phyloP scores from a whole-genome alignment of 352 stramenopile species.

The Phytophthora quininea region DNA sequence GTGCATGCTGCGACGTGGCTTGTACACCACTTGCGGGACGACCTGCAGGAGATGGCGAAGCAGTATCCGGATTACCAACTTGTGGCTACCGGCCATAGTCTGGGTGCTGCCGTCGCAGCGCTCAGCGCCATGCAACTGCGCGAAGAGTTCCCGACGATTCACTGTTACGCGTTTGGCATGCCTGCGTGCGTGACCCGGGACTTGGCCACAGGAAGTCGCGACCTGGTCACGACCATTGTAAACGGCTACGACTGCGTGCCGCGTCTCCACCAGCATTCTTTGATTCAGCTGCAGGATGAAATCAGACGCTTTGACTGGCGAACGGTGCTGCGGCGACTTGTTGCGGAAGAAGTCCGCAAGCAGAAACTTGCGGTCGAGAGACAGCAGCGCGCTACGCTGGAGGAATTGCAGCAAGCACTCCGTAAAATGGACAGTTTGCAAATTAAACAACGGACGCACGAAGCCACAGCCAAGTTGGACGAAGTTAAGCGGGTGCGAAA shows the following conservation, averaged over 20 bases:
- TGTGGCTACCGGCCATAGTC: slow-evolving; percentile 71
- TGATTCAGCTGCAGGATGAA: slow-evolving; percentile 67
- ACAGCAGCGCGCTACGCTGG: slow-evolving; percentile 56
- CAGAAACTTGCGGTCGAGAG: slow-evolving; percentile 53
- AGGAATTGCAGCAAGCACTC: slow-evolving; percentile 50
- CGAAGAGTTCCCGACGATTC: slow-evolving; percentile 47
- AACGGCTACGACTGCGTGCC: slow-evolving; percentile 86
- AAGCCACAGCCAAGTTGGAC: slow-evolving; percentile 57
- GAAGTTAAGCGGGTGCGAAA: slow-evolving; percentile 46
- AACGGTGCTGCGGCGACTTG: slow-evolving; percentile 52
- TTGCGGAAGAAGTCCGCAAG: slow-evolving; percentile 64
- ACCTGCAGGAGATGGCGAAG: slow-evolving; percentile 46
- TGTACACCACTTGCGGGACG: slow-evolving; percentile 54
- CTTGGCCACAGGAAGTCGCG: slow-evolving; percentile 54
- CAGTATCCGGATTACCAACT: slow-evolving; percentile 64
- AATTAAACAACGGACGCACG: slow-evolving; percentile 46
- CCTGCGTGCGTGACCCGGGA: slow-evolving; percentile 73
- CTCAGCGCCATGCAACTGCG: slow-evolving; percentile 63
- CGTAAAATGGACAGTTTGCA: slow-evolving; percentile 51
- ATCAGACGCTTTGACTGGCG: slow-evolving; percentile 76
- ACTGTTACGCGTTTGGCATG: slow-evolving; percentile 75
- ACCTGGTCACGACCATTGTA: slow-evolving; percentile 74
- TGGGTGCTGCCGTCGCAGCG: slow-evolving; percentile 72
- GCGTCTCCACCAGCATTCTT: slow-evolving; percentile 76
- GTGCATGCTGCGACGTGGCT: slow-evolving; percentile 79